A percentile compares a stretch with the other conserved stretches of the same genome.
phyloP scores from a whole-genome alignment of 1,139 yeast species.

The Scheffersomyces titani region DNA sequence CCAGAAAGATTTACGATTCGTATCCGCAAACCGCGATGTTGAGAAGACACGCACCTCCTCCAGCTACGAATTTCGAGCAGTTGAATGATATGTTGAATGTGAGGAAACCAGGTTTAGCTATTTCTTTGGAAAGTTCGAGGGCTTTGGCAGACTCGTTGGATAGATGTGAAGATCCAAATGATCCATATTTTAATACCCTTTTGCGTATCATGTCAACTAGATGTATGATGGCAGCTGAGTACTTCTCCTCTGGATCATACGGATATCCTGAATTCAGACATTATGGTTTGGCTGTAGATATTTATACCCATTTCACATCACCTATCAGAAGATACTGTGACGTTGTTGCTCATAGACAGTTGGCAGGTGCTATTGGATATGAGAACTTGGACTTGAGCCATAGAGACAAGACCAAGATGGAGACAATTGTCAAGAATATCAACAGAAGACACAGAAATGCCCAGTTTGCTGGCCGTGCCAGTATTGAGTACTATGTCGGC shows the following conservation, averaged over 20 bases:
- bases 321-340: constrained; percentile 99
- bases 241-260: constrained; percentile 90
- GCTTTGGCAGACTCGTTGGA: constrained; percentile 94
- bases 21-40: constrained; percentile 98
- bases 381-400: constrained; percentile 81
- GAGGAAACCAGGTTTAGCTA: constrained; percentile 71
- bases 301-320: constrained; percentile 97
- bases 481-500: constrained; percentile 96
- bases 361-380: constrained; percentile 96
- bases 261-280: constrained; percentile 94
- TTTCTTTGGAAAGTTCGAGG: constrained; percentile 83
- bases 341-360: constrained; percentile 93
- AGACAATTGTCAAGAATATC: constrained; percentile 81
- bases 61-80: constrained; percentile 86
- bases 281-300: constrained; percentile 96
- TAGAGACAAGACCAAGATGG: constrained; percentile 90
- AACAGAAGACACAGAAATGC: constrained; percentile 96
- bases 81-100: constrained; percentile 86
- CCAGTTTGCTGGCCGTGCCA: constrained; percentile 97
- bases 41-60: constrained; percentile 96
- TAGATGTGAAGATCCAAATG: constrained; percentile 76
- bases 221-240: constrained; percentile 99
- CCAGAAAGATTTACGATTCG: constrained; percentile 85
- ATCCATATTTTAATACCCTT: constrained; percentile 90
- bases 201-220: constrained; percentile 97